These are phyloP conservation scores for Lactifluus echinatus DNA, from an alignment of 768 basidiomycete species.

Conservation along the genomic window DNA sequence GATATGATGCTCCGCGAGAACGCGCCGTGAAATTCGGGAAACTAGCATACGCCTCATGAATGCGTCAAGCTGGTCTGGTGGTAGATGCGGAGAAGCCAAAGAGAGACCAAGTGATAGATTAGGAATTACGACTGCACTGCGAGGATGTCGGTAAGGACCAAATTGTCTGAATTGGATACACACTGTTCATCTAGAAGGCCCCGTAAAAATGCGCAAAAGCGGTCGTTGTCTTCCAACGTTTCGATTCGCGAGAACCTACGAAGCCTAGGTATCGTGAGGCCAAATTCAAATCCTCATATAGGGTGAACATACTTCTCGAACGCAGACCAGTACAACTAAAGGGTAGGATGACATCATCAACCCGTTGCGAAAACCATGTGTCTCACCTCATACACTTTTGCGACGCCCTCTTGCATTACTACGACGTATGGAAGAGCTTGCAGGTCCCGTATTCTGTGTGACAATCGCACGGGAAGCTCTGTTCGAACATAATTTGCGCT, in stretches of 20 bases:
- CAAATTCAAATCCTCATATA: background rate
- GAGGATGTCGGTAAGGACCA: background rate
- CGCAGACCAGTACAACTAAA: conserved; percentile 78
- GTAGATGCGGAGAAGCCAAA: conserved; percentile 70
- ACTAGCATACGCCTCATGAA: conserved; percentile 90
- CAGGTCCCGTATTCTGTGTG: conserved; percentile 79
- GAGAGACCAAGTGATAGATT: conserved; percentile 75
- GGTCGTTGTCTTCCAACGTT: conserved; percentile 63
- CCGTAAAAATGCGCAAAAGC: conserved; percentile 66
- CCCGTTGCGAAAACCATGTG: background rate
- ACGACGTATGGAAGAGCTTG: conserved; percentile 82
- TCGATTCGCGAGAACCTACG: conserved; percentile 67
- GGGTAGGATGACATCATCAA: background rate
- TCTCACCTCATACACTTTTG: conserved; percentile 75
- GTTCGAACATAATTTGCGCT: conserved; percentile 88
- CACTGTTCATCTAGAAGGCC: conserved; percentile 70
- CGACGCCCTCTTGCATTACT: conserved; percentile 76
- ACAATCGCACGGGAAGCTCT: conserved; percentile 80
- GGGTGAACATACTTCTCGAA: conserved; percentile 59
- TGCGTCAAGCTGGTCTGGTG: conserved; percentile 70
- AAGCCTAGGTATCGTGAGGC: conserved; percentile 20
- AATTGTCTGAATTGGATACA: conserved; percentile 24
- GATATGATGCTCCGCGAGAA: conserved; percentile 84
- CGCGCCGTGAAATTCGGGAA: conserved; percentile 82
- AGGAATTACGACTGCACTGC: conserved; percentile 71